Evolutionary conservation across 345 rosid species (phyloP).

Genomic region (Dovyalis caffra): DNA sequence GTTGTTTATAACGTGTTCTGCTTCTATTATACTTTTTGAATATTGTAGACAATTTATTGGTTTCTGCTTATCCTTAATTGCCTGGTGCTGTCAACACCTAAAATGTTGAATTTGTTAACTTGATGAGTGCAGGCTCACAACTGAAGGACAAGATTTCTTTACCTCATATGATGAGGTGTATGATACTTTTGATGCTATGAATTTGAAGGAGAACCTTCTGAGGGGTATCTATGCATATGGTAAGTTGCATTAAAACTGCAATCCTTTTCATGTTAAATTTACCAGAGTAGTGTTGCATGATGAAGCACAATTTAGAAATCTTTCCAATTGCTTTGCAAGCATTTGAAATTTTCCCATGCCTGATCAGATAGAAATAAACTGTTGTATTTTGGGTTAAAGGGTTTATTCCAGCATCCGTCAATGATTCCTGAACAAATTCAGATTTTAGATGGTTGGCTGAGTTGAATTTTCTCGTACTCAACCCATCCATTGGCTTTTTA

Average conservation of each 20-base stretch:
- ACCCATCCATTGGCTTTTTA: background rate
- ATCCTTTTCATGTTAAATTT: background rate
- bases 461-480: background rate
- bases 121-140: conserved; percentile 38
- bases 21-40: no score
- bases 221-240: conserved; percentile 94
- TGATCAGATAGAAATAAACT: background rate
- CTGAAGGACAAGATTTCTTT: conserved; percentile 64
- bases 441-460: background rate
- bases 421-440: no score
- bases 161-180: conserved; percentile 69
- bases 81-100: background rate
- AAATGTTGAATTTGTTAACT: background rate
- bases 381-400: no score
- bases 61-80: background rate
- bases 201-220: conserved; percentile 63
- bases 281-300: background rate
- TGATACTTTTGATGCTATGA: conserved; percentile 83
- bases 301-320: background rate
- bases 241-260: conserved; percentile 24
- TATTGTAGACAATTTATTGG: background rate
- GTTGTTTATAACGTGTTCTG: background rate
- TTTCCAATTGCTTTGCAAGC: background rate
- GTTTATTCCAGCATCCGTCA: no score
- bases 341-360: background rate